Percentiles rank a stretch among this genome's conserved stretches.
phyloP scores from a whole-genome alignment of 495 filamentous ascomycete genomes.

The Aspergillus egyptiacus region DNA sequence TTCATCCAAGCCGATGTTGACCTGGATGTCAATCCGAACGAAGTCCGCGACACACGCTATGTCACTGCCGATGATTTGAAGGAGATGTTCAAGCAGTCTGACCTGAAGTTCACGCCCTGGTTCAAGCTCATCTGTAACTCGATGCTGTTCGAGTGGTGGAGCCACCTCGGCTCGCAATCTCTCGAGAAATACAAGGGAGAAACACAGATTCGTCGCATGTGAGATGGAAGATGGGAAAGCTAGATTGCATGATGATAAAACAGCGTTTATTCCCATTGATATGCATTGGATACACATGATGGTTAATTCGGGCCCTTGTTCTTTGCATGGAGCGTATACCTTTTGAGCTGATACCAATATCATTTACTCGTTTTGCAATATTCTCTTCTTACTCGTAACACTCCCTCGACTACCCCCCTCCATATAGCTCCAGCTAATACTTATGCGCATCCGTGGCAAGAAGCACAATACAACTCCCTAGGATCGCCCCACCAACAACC shows the following conservation, averaged over 20 bases:
- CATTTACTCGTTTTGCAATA: no score
- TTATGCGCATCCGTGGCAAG: constrained; percentile 46
- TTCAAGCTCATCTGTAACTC: constrained; percentile 98
- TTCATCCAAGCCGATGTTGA: constrained; percentile 95
- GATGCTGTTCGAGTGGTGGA: constrained; percentile 99
- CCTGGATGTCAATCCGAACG: constrained; percentile 73
- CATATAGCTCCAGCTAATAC: no score
- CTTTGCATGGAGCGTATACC: background rate
- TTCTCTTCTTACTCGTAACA: no score
- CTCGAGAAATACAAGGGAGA: constrained; percentile 84
- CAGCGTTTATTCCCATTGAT: constrained; percentile 4
- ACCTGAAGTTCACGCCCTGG: constrained; percentile 90
- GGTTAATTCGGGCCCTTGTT: background rate
- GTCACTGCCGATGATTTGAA: constrained; percentile 79
- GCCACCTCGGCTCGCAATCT: constrained; percentile 65
- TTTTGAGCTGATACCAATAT: no score
- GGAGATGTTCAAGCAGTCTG: constrained; percentile 73
- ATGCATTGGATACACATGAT: background rate
- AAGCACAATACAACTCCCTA: constrained; percentile 71
- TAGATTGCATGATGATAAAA: constrained; percentile 8
- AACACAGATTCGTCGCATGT: constrained; percentile 85
- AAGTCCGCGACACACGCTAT: constrained; percentile 77
- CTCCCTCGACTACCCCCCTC: no score
- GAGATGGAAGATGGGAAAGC: constrained; percentile 6
- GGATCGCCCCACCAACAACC: constrained; percentile 69